Base-by-base conservation (phyloP, 805 yeast genomes). In the Spathaspora boniae region DNA sequence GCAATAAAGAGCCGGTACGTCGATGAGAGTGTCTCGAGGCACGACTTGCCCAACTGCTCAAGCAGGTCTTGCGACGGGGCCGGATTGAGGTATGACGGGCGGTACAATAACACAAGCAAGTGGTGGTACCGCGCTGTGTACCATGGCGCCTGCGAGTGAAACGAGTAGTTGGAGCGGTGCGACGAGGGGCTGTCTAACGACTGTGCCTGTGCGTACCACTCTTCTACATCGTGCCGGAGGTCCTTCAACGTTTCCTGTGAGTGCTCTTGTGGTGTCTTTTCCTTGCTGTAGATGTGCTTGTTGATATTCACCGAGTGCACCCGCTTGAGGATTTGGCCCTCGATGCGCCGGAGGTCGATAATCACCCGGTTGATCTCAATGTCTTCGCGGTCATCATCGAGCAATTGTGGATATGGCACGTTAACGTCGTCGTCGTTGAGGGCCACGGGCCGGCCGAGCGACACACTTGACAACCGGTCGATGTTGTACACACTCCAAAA, bases 401-500 rank as follows among this genome's bases (percentile, higher is more conserved):
- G 38, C 5, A 68, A 50, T 15, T 52, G 51, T 2, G 77, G 76
- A 5, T 57, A 37, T 0, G 69, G 72, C 0, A 66, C 63, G 32
- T 71, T 36, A 27, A 76, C 69, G 42, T 74, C 78, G 34, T 65
- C 65, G 39, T 75, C 80, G 23, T 66, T 64, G 14, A 77, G 52
- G 0, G 71, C 63, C 17, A 71, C 57, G 2, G 74, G 71, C 24
- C 79, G 59, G 1, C 80, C 78, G 16, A 76, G 47, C 11, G 74
- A 63, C 9, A 69, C 54, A 4, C 77, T 68, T 15, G 76, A 63
- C 15, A 72, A 53, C 28, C 79, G 45, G 42, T 74, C 80, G 46
- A 70, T 60, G 37, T 62, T 63, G 44, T 70, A 72, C 4, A 68
- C 67, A 36, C 72, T 62, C 78, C 78, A 73, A 45, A 72, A 72